Base-by-base conservation (phyloP, 768 basidiomycete genomes). In the Lentinula sp. region DNA sequence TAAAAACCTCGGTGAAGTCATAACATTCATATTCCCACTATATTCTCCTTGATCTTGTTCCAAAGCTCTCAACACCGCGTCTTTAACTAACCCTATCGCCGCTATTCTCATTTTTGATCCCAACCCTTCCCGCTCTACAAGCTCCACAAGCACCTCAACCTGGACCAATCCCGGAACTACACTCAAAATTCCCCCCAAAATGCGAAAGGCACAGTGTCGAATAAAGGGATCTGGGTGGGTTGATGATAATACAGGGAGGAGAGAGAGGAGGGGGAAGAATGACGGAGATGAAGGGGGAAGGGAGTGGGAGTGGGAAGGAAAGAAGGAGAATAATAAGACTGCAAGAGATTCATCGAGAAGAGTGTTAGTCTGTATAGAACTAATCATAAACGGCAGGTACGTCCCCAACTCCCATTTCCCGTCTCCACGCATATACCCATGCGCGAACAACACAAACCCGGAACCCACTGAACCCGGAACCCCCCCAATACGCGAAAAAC, bases 101-200 rank as follows among this genome's bases (percentile, higher is more conserved):
- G 42, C 55, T 2, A 56, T 11, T 5, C 55, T 39, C 55, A 56
- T 45, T 21, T 42, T 7, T 0, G 5, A 54, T 40, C 37, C 7
- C 7, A 11, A 3, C 7, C 21, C 8, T 15, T 5, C n/a, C 18
- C n/a, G 7, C 16, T 4, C 13, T 0, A 56, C 39, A 1, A 56
- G 15, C 1, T 43, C 54, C 40, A 0, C 10, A 4, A 56, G 39
- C 10, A 31, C 55, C 23, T 32, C 40, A 6, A 51, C 2, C 23
- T 28, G 39, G 2, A 42, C 4, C 13, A 32, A 2, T 2, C 21
- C 40, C 28, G 37, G 39, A 13, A 13, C 9, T 4, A 11, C 39
- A 10, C 28, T 88, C 68, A 87, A 88, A 1, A 90, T 77, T 2
- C 91, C 74, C 0, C 86, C 85, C 0, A 92, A 77, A 0, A 86